Percentiles rank a stretch among this genome's conserved stretches.
These are phyloP conservation scores for Fragaria vesca DNA, from an alignment of 306 rosid species.

Conservation along the genomic window DNA sequence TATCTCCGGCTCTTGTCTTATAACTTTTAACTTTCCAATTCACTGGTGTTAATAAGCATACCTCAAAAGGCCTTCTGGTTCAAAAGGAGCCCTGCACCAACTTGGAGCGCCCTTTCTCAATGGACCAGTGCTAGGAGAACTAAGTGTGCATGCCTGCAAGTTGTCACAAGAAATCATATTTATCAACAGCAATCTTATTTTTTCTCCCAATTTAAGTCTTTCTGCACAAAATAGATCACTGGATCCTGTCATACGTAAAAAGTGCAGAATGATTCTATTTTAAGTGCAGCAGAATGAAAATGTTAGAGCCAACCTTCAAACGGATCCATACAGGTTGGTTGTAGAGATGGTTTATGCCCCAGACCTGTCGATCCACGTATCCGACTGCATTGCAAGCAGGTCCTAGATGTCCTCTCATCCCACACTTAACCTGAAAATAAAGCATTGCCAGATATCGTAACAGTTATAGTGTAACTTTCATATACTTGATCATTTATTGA, in stretches of 20 bases:
- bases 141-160: constrained; percentile 62
- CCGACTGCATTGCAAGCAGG: constrained; percentile 96
- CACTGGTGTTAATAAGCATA: constrained; percentile 9
- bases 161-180: background rate
- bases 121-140: constrained; percentile 43
- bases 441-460: background rate
- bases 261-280: background rate
- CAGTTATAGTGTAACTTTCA: background rate
- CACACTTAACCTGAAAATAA: constrained; percentile 56
- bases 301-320: constrained; percentile 45
- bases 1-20: background rate
- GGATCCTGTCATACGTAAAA: background rate
- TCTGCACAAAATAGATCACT: background rate
- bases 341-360: constrained; percentile 92
- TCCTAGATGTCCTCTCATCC: constrained; percentile 84
- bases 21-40: background rate
- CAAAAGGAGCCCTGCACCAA: constrained; percentile 85
- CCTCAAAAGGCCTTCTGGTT: constrained; percentile 90
- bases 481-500: background rate
- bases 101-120: constrained; percentile 60
- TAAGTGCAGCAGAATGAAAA: background rate
- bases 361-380: constrained; percentile 71
- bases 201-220: background rate
- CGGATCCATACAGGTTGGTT: constrained; percentile 77
- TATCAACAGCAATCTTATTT: background rate